A percentile compares a stretch with the other conserved stretches of the same genome.
Conservation (phyloP, 2,329 filamentous ascomycete species). For the Gnomoniopsis smithogilvyi region DNA sequence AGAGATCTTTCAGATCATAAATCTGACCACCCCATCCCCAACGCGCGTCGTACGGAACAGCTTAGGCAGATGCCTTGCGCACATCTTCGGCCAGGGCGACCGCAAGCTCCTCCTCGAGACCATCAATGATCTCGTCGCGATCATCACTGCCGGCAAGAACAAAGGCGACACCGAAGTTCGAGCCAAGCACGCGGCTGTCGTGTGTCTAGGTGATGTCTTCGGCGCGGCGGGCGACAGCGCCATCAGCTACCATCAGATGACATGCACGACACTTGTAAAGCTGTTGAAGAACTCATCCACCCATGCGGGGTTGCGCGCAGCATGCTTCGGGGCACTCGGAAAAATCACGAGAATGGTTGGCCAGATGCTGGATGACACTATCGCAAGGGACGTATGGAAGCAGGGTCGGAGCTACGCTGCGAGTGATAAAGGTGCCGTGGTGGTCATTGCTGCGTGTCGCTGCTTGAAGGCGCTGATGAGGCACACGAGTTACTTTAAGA, state of each 20-base stretch:
- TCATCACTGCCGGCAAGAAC: constrained; percentile 70
- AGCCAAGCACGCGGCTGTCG: constrained; percentile 81
- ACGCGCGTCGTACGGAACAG: constrained; percentile 89
- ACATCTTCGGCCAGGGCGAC: constrained; percentile 81
- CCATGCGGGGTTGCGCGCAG: constrained; percentile 78
- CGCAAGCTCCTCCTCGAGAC: constrained; percentile 91
- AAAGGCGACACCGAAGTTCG: constrained; percentile 73
- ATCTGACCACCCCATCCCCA: constrained; percentile 74
- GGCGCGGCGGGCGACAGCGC: constrained; percentile 91
- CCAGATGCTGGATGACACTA: constrained; percentile 74
- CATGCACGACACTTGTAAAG: constrained; percentile 70
- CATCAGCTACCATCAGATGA: constrained; percentile 75
- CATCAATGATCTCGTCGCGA: constrained; percentile 78
- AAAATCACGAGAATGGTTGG: constrained; percentile 76
- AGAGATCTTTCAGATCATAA: constrained; percentile 91
- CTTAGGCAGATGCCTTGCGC: constrained; percentile 77
- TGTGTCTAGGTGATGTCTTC: constrained; percentile 85
- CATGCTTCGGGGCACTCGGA: constrained; percentile 70
- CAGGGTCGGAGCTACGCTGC: constrained; percentile 74
- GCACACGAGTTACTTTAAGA: constrained; percentile 79
- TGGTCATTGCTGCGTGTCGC: constrained; percentile 74
- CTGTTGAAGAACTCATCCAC: constrained; percentile 74
- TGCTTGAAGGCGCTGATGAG: constrained; percentile 73
- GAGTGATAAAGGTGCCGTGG: constrained; percentile 78
- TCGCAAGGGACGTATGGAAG: constrained; percentile 93